Evolutionary conservation across 1,284 basidiomycete species (phyloP), one percentile per base, ranked within the genome.

Genomic region (Irpex sp.): DNA sequence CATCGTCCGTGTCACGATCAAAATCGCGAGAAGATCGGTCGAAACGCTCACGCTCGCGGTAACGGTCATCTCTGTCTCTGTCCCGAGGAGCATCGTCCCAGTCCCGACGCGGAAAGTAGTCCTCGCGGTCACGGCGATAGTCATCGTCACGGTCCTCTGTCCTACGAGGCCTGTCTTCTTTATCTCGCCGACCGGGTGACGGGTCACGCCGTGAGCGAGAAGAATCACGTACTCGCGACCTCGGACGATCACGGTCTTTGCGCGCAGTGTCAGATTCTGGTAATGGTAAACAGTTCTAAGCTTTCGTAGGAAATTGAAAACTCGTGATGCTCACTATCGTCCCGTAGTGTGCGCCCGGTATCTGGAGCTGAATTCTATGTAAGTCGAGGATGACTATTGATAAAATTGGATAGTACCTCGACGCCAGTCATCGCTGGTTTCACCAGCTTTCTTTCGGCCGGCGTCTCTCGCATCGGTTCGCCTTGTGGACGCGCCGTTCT

Each of bases 341-440:
- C 86, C 55, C 83, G 81, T 64, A 76, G 75, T 56, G 79, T 71
- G 62, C 87, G 81, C 63, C 76, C 72, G 19, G 56, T 26, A 15
- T 65, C 58, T 21, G 55, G 47, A 55, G 31, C 54, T 58, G 56
- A n/a, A 53, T 5, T 1, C 49, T 47, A 43, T 37, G 36, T 54
- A n/a, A 60, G 65, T 58, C 35, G 65, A 55, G 63, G 58, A 49
- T 11, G 2, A 11, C 39, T 11, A 43, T 11, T 4, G 39, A 43
- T n/a, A 50, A 11, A 56, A 56, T 31, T 31, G 26, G 17, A 73
- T 78, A 64, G 39, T 69, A 91, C 90, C 88, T 83, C 89, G 83
- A 70, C 90, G 82, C 90, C 90, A 93, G 71, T 93, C 90, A 68
- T 93, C 90, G 67, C 83, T 86, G 50, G 78, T 79, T 72, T 92